A percentile compares a stretch with the other conserved stretches of the same genome.
These are phyloP conservation scores for Platanthera guangdongensis DNA, from an alignment of 106 monocot species.

Conservation along the genomic window DNA sequence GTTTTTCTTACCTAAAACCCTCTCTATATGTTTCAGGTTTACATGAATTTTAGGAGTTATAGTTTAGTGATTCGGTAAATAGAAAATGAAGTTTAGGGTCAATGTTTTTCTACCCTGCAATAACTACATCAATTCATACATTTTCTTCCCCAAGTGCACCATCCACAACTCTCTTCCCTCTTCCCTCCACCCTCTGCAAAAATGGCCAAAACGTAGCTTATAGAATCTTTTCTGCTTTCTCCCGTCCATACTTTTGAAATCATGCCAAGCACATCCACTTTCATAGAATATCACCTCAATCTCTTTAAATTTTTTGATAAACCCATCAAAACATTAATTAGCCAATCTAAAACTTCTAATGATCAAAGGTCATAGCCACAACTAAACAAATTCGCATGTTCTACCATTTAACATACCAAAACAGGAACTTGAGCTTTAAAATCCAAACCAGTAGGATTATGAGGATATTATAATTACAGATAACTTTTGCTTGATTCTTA, in stretches of 20 bases:
- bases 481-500: not conserved
- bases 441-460: not conserved
- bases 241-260: not conserved
- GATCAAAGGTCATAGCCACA: not conserved
- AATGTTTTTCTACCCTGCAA: not conserved
- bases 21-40: too few species aligned
- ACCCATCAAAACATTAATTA: not conserved
- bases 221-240: not conserved
- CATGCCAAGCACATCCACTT: not conserved
- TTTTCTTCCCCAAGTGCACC: not conserved
- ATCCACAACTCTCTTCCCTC: not conserved
- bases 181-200: not conserved
- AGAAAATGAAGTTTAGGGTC: not conserved
- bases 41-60: too few species aligned
- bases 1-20: too few species aligned
- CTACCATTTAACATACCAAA: not conserved
- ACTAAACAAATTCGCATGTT: not conserved
- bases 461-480: not conserved
- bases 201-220: not conserved
- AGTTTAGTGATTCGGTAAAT: too few species aligned
- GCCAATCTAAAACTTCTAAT: not conserved
- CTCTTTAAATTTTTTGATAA: not conserved
- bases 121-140: not conserved
- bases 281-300: not conserved
- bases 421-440: not conserved